phyloP scores from a whole-genome alignment of 2,329 filamentous ascomycete species.

The Chaetomium globosum region DNA sequence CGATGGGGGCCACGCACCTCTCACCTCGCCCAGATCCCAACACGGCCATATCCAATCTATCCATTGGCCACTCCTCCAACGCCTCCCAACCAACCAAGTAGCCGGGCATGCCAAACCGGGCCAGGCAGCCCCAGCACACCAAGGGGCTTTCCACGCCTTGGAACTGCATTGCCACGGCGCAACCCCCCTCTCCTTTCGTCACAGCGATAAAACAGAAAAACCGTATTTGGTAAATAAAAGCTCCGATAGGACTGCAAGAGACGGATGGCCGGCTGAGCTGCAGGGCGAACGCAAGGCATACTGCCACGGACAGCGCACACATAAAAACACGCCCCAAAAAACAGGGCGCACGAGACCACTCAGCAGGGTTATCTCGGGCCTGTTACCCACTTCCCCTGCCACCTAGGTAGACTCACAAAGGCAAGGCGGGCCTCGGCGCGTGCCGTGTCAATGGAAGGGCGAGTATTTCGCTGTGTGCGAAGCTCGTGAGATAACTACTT shows the following conservation, averaged over 20 bases:
- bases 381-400: neutral
- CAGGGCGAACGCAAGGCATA: too few species aligned
- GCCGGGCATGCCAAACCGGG: neutral
- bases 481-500: neutral
- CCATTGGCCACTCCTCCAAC: neutral
- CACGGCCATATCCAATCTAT: too few species aligned
- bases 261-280: neutral
- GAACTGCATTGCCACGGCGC: constrained; percentile 5
- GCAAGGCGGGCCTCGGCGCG: neutral
- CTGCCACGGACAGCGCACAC: neutral
- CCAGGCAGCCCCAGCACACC: neutral
- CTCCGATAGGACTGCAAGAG: neutral
- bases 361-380: neutral
- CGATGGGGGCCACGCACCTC: too few species aligned
- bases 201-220: neutral
- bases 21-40: too few species aligned
- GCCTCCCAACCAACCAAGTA: neutral
- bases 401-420: neutral
- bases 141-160: neutral
- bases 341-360: neutral
- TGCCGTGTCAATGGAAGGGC: neutral
- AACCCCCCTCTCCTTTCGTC: neutral
- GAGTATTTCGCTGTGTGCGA: neutral
- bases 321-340: neutral
- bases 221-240: neutral